A percentile compares a stretch with the other conserved stretches of the same genome.
These are phyloP conservation scores for Solanum verrucosum DNA, from an alignment of 257 asterid genomes.

Conservation along the genomic window DNA sequence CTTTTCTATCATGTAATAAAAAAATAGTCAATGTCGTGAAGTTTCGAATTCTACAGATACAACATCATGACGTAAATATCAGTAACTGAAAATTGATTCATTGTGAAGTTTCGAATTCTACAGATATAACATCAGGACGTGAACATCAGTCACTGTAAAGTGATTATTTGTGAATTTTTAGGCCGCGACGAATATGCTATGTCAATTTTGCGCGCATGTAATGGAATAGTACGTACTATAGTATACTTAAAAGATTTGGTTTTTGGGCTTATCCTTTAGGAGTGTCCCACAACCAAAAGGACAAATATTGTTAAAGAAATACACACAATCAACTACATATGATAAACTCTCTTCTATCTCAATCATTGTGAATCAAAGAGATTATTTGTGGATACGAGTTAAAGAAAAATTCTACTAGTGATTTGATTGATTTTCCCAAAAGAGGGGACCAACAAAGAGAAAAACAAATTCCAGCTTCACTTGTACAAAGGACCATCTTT, in stretches of 20 bases:
- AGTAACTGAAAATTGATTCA: not conserved
- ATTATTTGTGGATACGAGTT: not conserved
- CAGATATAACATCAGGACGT: too few species aligned
- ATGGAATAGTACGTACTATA: not conserved
- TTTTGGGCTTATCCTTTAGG: not conserved
- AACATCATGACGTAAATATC: not conserved
- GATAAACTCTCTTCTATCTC: not conserved
- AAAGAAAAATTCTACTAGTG: not conserved
- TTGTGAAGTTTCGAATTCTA: not conserved
- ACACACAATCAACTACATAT: not conserved
- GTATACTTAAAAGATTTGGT: not conserved
- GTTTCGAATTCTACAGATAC: fast-evolving
- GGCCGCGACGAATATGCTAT: not conserved
- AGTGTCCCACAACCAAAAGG: not conserved
- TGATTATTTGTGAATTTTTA: not conserved
- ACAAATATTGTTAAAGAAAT: not conserved
- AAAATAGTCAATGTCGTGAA: not conserved
- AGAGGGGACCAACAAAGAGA: not conserved
- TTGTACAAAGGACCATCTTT: not conserved
- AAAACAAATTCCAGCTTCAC: not conserved
- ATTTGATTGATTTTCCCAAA: not conserved
- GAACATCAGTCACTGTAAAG: too few species aligned
- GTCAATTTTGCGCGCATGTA: not conserved
- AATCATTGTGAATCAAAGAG: not conserved
- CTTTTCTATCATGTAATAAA: not conserved